Percentiles rank a stretch among this genome's conserved stretches.
phyloP scores from a whole-genome alignment of 208 protist species.

The Wallacemonas rigidus region DNA sequence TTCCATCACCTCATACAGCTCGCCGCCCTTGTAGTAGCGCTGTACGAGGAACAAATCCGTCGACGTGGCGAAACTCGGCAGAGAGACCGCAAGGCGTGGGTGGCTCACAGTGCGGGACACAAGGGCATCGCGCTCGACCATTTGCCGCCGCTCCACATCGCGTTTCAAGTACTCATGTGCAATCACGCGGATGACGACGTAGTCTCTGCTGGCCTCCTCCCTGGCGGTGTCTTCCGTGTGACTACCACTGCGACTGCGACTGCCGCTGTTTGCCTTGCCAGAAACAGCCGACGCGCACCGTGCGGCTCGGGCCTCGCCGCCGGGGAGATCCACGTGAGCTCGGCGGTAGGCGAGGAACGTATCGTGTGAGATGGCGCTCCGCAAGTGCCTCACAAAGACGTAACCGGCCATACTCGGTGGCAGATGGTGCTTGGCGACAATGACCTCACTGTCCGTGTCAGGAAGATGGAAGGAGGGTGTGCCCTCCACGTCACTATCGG shows the following conservation, averaged over 20 bases:
- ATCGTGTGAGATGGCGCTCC: conserved; percentile 56
- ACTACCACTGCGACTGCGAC: conserved; percentile 9
- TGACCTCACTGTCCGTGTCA: conserved; percentile 8
- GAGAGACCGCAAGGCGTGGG: conserved; percentile 39
- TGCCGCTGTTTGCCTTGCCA: neutral
- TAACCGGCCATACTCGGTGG: conserved; percentile 54
- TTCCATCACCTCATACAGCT: conserved; percentile 59
- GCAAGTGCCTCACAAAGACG: conserved; percentile 47
- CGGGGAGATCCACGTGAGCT: neutral
- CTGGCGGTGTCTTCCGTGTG: neutral
- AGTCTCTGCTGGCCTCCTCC: conserved; percentile 8
- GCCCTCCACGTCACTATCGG: conserved; percentile 1
- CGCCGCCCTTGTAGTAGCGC: conserved; percentile 55
- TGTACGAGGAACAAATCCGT: conserved; percentile 66
- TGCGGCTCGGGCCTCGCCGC: neutral
- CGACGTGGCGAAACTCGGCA: conserved; percentile 46
- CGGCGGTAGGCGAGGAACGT: conserved; percentile 47
- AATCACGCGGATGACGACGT: conserved; percentile 63
- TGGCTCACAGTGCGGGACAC: conserved; percentile 38
- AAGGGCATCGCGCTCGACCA: conserved; percentile 65
- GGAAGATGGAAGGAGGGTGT: conserved; percentile 10
- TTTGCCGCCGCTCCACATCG: conserved; percentile 46
- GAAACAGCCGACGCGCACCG: neutral
- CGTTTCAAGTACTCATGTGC: conserved; percentile 54
- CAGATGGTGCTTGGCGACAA: conserved; percentile 33